phyloP scores from a whole-genome alignment of 805 yeast species.

The Metschnikowia colocasiae region DNA sequence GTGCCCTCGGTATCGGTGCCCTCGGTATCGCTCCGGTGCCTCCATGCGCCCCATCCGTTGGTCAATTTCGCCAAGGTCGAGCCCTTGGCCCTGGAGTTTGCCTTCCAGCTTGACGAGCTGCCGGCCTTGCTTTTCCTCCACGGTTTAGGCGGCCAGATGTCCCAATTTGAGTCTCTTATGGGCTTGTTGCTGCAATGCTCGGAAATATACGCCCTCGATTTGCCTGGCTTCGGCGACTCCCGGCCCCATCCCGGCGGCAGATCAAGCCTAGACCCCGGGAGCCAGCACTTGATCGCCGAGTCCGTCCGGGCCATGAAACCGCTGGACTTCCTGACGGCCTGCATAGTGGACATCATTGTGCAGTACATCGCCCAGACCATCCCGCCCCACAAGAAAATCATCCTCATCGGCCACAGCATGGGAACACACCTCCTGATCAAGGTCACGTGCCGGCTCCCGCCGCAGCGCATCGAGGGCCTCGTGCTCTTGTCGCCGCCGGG shows the following conservation, averaged over 20 bases:
- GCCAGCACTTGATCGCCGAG: slow-evolving; percentile 27
- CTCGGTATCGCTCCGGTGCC: slow-evolving; percentile 36
- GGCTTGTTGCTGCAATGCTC: slow-evolving; percentile 59
- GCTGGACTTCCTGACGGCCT: slow-evolving; percentile 42
- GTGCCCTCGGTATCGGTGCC: slow-evolving; percentile 20
- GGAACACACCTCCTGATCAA: slow-evolving; percentile 58
- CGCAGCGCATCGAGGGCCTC: slow-evolving; percentile 43
- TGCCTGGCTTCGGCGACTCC: slow-evolving; percentile 83
- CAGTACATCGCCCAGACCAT: slow-evolving; percentile 37
- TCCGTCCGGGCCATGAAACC: slow-evolving; percentile 31
- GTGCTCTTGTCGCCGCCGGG: slow-evolving; percentile 50
- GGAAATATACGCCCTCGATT: slow-evolving; percentile 66
- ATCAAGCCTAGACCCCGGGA: slow-evolving; percentile 29
- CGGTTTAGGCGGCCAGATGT: slow-evolving; percentile 87
- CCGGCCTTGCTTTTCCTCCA: slow-evolving; percentile 72
- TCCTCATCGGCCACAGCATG: slow-evolving; percentile 70
- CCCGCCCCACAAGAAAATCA: slow-evolving; percentile 38
- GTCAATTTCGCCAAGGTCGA: slow-evolving; percentile 17
- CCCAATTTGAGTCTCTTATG: slow-evolving; percentile 76
- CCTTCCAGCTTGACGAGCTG: slow-evolving; percentile 39
- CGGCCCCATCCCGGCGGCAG: slow-evolving; percentile 16
- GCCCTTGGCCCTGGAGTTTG: slow-evolving; percentile 20
- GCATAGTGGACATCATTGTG: slow-evolving; percentile 37
- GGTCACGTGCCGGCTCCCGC: slow-evolving; percentile 36
- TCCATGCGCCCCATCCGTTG: slow-evolving; percentile 52